Evolutionary conservation across 2,329 filamentous ascomycete species (phyloP), one percentile per base, ranked within the genome.

Genomic region (Xylaria sp.): DNA sequence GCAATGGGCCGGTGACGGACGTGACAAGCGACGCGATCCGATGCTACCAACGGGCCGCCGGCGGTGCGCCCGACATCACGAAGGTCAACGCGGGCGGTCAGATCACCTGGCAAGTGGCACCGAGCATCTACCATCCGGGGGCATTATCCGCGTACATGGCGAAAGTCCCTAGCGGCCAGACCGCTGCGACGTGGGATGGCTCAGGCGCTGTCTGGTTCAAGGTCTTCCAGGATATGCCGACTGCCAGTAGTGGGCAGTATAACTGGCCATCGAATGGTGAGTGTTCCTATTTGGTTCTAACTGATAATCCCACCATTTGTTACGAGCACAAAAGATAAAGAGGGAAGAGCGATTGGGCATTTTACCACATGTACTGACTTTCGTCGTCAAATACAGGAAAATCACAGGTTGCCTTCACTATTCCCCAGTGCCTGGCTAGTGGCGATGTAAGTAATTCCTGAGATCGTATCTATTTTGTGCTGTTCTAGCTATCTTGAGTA

Each of bases 171-270:
- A 51, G 71, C 4, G 79, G 79, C 57, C 65, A 77, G 71, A 78
- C 77, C 1, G 79, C 79, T 1, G 77, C 75, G 5, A 73, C 73
- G 55, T 81, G 77, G 63, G 79, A 80, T 69, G 80, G 80, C 65
- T 74, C 73, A 57, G 81, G 81, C 2, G 69, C 73, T 2, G 79
- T 80, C 15, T 82, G 80, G 79, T 81, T 81, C 75, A 82, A 82
- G 75, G 78, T 82, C 47, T 80, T 74, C 73, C 78, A 82, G 73
- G 79, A 81, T 67, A 74, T 77, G 67, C 79, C 79, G 5, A 70
- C 70, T 22, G 58, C 74, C 7, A 77, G 76, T 3, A 74, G 75
- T 2, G 71, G 74, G 3, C 73, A 76, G n/a, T 74, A 81, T 59
- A 77, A 63, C 1, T 82, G 80, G 79, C 79, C 79, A 5, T 77